Percentiles rank a stretch among this genome's conserved stretches.
phyloP scores from a whole-genome alignment of 2,329 filamentous ascomycete species.

The Cytospora chrysosperma region DNA sequence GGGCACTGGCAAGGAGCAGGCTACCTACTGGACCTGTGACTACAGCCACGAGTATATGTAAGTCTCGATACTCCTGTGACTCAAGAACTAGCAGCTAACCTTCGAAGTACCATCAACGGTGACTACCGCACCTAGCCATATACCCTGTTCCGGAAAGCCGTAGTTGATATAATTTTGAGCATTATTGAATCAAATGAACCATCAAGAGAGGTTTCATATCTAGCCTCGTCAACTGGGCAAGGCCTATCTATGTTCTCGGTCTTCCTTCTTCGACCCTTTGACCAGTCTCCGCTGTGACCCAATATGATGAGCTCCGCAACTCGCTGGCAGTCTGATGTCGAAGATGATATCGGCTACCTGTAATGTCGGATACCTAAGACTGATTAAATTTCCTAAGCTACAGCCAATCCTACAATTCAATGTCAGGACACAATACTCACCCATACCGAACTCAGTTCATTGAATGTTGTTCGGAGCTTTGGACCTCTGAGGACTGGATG shows the following conservation, averaged over 20 bases:
- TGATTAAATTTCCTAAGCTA: too few relatives aligned
- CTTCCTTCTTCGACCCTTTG: neutral
- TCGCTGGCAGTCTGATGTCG: too few relatives aligned
- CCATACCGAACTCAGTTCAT: too few relatives aligned
- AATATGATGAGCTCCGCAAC: too few relatives aligned
- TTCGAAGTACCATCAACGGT: constrained; percentile 54
- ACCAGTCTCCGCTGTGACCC: too few relatives aligned
- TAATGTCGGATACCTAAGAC: too few relatives aligned
- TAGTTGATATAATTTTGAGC: neutral
- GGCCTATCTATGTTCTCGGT: neutral
- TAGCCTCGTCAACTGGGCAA: neutral
- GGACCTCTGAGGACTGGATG: too few relatives aligned
- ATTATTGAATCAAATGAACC: neutral
- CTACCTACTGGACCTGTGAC: constrained; percentile 82
- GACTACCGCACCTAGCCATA: constrained; percentile 60
- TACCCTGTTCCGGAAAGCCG: neutral
- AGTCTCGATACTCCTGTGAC: constrained; percentile 25
- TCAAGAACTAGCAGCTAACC: constrained; percentile 26
- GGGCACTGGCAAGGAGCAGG: constrained; percentile 66
- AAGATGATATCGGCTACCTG: too few relatives aligned
- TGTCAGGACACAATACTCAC: too few relatives aligned
- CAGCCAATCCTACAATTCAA: too few relatives aligned
- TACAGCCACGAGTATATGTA: constrained; percentile 76
- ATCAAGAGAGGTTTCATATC: too few relatives aligned
- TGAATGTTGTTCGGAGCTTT: too few relatives aligned